These are phyloP conservation scores for Zygoascus bituminiphila DNA, from an alignment of 805 yeast genomes.

Conservation along the genomic window DNA sequence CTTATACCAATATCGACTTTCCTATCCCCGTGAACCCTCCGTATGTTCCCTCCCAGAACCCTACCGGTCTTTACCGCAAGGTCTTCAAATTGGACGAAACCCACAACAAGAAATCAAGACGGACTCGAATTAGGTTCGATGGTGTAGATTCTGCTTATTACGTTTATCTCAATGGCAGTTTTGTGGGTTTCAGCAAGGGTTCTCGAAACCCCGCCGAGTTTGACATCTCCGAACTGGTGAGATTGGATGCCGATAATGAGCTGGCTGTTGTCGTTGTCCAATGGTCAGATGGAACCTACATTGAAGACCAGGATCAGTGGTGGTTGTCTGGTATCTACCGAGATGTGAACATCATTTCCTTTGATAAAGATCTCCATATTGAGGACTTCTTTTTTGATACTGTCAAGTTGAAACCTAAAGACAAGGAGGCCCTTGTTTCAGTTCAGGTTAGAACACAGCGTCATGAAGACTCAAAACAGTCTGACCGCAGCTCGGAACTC, in stretches of 20 bases:
- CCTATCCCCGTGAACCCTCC: conserved; percentile 33
- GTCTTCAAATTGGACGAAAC: conserved; percentile 15
- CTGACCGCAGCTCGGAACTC: neutral
- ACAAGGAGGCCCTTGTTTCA: conserved; percentile 4
- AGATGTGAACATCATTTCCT: conserved; percentile 29
- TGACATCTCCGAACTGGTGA: conserved; percentile 18
- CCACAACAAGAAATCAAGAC: conserved; percentile 7
- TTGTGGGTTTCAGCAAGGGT: conserved; percentile 30
- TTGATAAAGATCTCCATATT: conserved; percentile 23
- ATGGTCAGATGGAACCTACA: conserved; percentile 28
- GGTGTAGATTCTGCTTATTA: conserved; percentile 33
- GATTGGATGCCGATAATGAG: conserved; percentile 5
- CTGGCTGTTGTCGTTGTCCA: conserved; percentile 26
- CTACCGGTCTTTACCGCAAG: conserved; percentile 30
- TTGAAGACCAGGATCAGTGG: conserved; percentile 34
- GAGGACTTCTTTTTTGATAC: conserved; percentile 27
- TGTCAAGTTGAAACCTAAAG: conserved; percentile 7
- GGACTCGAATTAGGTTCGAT: conserved; percentile 28
- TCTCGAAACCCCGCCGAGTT: conserved; percentile 31
- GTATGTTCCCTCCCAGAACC: conserved; percentile 28
- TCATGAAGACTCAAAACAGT: neutral
- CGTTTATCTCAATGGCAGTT: conserved; percentile 28
- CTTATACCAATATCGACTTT: conserved; percentile 29
- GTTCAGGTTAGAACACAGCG: neutral
- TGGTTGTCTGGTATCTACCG: conserved; percentile 34